Base-by-base conservation (phyloP, 768 basidiomycete species). In the Clathrus columnatus region DNA sequence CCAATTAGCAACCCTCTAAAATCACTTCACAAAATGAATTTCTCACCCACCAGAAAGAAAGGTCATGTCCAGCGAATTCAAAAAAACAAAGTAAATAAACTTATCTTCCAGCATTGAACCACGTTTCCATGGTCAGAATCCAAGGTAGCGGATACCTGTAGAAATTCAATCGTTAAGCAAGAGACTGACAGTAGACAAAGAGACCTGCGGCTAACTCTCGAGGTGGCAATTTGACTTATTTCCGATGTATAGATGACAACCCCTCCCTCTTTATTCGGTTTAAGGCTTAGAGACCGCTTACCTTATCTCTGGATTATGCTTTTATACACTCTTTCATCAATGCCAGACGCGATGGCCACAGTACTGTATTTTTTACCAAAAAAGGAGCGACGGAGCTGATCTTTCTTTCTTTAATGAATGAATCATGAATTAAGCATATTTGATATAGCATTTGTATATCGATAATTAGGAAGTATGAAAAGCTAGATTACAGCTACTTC, bases 261-360 rank as follows among this genome's bases (percentile, higher is more conserved):
- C 65, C 98, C 96, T 20, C 95, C 95, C 72, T 99, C 96, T 70
- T 98, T 98, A 77, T 99, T 96, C 0, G 95, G 96, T 66, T 99
- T 99, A 76, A 98, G 5, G 96, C 96, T 62, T 93, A 87, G 47
- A 95, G 77, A 59, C 72, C 75, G 2, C 76, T 81, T 16, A 68
- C 64, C 2, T 81, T 77, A 11, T 84, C 86, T 46, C 80, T 73
- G 64, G 85, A 87, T 64, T 84, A 80, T 0, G 94, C 96, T 68
- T 98, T n/a, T 98, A 81, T 98, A 99, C 1, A 98, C 96, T n/a
- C 94, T 78, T 1, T 96, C 96, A 65, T 98, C 98, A 0, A 95
- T 98, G 18, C 96, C 96, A 7, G 92, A 95, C 1, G 96, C 97
- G 60, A 99, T 95, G 74, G 98, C 8, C 96, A 96, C 6, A 94